Evolutionary conservation across 192 early-diverging fungal genomes (phyloP), one percentile per base, ranked within the genome.

Genomic region (Linnemannia elongata): DNA sequence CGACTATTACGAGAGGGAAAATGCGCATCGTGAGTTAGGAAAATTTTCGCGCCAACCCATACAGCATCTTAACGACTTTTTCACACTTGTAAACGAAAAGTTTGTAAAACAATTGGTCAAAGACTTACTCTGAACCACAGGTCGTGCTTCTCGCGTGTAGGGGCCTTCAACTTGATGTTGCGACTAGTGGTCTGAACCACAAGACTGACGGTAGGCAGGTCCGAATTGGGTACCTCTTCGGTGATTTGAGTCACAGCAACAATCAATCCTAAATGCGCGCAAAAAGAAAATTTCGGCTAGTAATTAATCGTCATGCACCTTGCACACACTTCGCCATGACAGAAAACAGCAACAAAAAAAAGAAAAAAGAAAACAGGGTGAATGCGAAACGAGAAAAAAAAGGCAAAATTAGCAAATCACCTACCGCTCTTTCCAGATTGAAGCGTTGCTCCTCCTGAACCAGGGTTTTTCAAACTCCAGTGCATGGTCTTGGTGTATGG

Each of bases 401-500:
- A 33, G 57, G 60, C 30, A 33, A 30, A 4, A 30, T 27, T 27
- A 66, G 60, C 30, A 66, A 13, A 27, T 33, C 22, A 30, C 73
- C 84, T 92, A 90, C 91, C 90, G 76, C 89, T 89, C 85, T 91
- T 92, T 30, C 88, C 82, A 36, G 86, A 83, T 10, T 88, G 73
- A 72, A 83, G 85, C 66, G 69, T 77, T 33, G 79, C 76, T 74
- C 89, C 90, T n/a, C 80, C 79, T 27, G 89, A 89, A 6, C 85
- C 89, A 38, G 95, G 95, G 42, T 93, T 93, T 73, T 91, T 89
- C 72, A 85, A 89, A 76, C 92, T 93, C 95, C 95, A 96, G 79
- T 96, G 94, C 71, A 96, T 85, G 38, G 94, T 94, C 76, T 93
- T 93, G 33, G 95, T 94, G 57, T 96, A 96, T 33, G 95, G 95